Conservation (phyloP, 306 rosid genomes). For the Neltuma alba region DNA sequence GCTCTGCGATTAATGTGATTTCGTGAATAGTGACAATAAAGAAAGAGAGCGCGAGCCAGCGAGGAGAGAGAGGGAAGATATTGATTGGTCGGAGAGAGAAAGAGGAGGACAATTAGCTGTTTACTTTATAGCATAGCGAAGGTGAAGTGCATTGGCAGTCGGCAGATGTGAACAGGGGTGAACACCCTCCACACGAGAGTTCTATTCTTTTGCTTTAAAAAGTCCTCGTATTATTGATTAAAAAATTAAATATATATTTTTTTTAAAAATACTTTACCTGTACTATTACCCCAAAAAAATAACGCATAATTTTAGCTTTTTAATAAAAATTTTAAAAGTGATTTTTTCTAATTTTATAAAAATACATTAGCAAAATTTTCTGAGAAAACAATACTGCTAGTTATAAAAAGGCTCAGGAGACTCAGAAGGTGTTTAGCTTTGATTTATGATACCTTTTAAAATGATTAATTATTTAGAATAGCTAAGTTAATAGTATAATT, state of each 20-base stretch:
- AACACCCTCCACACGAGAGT: background rate
- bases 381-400: background rate
- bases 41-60: background rate
- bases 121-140: background rate
- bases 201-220: background rate
- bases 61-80: background rate
- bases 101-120: background rate
- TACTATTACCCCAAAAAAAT: too few species aligned
- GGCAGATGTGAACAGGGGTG: background rate
- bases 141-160: background rate
- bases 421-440: background rate
- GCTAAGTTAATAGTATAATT: too few species aligned
- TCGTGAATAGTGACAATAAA: background rate
- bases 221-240: too few species aligned
- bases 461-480: too few species aligned
- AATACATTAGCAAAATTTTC: too few species aligned
- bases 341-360: too few species aligned
- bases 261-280: too few species aligned
- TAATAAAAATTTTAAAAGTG: background rate
- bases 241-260: too few species aligned
- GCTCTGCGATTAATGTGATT: background rate
- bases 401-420: background rate
- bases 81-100: background rate
- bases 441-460: too few species aligned
- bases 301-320: background rate